Evolutionary conservation across 495 filamentous ascomycete genomes (phyloP).

Genomic region (Penicillium robsamsonii): DNA sequence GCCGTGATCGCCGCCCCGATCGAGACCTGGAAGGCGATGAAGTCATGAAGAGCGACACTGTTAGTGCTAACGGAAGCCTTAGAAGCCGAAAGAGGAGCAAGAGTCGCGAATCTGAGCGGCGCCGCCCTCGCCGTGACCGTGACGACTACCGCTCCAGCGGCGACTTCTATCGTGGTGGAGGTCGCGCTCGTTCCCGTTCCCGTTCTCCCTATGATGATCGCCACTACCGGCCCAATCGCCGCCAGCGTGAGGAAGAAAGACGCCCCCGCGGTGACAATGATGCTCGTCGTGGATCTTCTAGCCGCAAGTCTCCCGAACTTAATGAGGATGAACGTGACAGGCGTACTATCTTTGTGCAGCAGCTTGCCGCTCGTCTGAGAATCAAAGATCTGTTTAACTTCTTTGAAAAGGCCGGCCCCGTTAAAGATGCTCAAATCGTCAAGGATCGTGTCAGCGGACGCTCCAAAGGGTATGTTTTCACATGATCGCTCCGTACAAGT

Average conservation of each 20-base stretch:
- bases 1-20: constrained; percentile 61
- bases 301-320: constrained; percentile 59
- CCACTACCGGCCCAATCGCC: constrained; percentile 66
- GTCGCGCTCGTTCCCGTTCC: constrained; percentile 69
- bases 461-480: constrained; percentile 82
- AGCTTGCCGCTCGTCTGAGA: constrained; percentile 87
- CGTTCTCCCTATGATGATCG: constrained; percentile 71
- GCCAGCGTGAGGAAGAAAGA: constrained; percentile 27
- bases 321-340: constrained; percentile 96
- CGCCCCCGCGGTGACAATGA: constrained; percentile 53
- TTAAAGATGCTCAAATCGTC: constrained; percentile 99
- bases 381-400: constrained; percentile 92
- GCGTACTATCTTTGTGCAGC: constrained; percentile 97
- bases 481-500: constrained; percentile 1
- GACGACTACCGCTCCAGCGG: constrained; percentile 65
- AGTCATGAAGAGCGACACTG: constrained; percentile 73
- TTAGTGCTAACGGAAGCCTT: constrained; percentile 76
- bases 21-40: constrained; percentile 64
- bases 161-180: constrained; percentile 72
- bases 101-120: constrained; percentile 76
- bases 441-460: constrained; percentile 95
- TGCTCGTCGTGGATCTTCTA: constrained; percentile 52
- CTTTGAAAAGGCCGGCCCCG: constrained; percentile 93
- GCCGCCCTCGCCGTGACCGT: constrained; percentile 75
- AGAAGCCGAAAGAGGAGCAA: constrained; percentile 80